phyloP scores from a whole-genome alignment of 1,284 basidiomycete species.

The Hortiboletus rubellus region DNA sequence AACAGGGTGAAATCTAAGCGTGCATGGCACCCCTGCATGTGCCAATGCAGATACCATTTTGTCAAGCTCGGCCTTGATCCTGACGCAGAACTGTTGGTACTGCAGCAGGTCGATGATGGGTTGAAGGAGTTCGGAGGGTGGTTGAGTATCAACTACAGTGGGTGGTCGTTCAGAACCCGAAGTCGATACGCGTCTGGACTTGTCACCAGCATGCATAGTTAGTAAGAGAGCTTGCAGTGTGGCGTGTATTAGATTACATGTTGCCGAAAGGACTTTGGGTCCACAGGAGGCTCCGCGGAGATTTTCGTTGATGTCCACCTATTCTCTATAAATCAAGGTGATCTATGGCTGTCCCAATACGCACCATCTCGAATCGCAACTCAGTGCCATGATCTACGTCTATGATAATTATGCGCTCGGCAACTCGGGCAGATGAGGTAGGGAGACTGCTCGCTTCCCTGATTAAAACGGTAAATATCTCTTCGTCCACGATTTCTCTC shows the following conservation, averaged over 20 bases:
- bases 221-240: slow-evolving; percentile 63
- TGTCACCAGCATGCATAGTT: slow-evolving; percentile 56
- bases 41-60: slow-evolving; percentile 50
- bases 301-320: slow-evolving; percentile 37
- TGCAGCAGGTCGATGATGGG: slow-evolving; percentile 75
- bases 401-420: slow-evolving; percentile 70
- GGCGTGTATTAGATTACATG: slow-evolving; percentile 71
- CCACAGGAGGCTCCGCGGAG: slow-evolving; percentile 7
- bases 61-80: slow-evolving; percentile 57
- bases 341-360: slow-evolving; percentile 4
- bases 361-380: slow-evolving; percentile 54
- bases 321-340: slow-evolving; percentile 11
- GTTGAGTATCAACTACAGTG: slow-evolving; percentile 14
- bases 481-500: slow-evolving; percentile 71
- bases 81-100: slow-evolving; percentile 69
- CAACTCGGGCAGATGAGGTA: slow-evolving; percentile 70
- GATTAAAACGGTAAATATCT: slow-evolving; percentile 71
- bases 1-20: slow-evolving; percentile 59
- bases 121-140: slow-evolving; percentile 51
- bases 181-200: slow-evolving; percentile 48
- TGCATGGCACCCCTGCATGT: slow-evolving; percentile 55
- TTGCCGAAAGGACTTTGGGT: slow-evolving; percentile 36
- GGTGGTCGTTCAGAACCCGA: slow-evolving; percentile 32
- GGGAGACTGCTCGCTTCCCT: slow-evolving; percentile 69
- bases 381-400: slow-evolving; percentile 70